Percentiles rank a stretch among this genome's conserved stretches.
phyloP scores from a whole-genome alignment of 306 rosid genomes.

The Castanopsis chinensis region DNA sequence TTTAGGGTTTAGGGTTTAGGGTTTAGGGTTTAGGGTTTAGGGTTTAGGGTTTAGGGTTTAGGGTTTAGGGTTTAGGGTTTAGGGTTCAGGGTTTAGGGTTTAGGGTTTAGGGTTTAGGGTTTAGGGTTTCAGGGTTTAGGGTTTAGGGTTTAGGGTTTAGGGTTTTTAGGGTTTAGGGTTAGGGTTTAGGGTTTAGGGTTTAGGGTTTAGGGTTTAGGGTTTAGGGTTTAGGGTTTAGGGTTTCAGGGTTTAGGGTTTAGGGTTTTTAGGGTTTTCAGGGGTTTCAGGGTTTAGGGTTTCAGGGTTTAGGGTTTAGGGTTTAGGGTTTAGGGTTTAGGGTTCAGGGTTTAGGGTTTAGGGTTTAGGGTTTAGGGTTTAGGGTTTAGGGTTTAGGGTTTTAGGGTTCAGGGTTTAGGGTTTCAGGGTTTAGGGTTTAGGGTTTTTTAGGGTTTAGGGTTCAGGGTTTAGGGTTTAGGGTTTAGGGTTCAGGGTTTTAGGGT shows the following conservation, averaged over 20 bases:
- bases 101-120: constrained; percentile 25
- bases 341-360: constrained; percentile 21
- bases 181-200: background rate
- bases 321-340: constrained; percentile 8
- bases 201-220: constrained; percentile 17
- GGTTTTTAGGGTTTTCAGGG: too few species aligned
- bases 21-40: constrained; percentile 16
- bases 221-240: constrained; percentile 15
- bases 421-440: constrained; percentile 14
- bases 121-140: constrained; percentile 18
- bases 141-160: background rate
- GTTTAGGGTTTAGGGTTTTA: constrained; percentile 16
- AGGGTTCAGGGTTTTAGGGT: constrained; percentile 16
- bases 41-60: constrained; percentile 22
- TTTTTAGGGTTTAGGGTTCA: too few species aligned
- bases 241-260: constrained; percentile 24
- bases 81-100: constrained; percentile 20
- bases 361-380: constrained; percentile 20
- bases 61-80: constrained; percentile 29
- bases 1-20: constrained; percentile 26
- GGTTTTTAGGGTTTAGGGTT: constrained; percentile 1
- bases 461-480: constrained; percentile 11
- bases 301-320: constrained; percentile 17
- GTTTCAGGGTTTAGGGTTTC: constrained; percentile 21
- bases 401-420: constrained; percentile 11